These are phyloP conservation scores for Cetraspora pellucida DNA, from an alignment of 192 early-diverging fungal species.

Conservation along the genomic window DNA sequence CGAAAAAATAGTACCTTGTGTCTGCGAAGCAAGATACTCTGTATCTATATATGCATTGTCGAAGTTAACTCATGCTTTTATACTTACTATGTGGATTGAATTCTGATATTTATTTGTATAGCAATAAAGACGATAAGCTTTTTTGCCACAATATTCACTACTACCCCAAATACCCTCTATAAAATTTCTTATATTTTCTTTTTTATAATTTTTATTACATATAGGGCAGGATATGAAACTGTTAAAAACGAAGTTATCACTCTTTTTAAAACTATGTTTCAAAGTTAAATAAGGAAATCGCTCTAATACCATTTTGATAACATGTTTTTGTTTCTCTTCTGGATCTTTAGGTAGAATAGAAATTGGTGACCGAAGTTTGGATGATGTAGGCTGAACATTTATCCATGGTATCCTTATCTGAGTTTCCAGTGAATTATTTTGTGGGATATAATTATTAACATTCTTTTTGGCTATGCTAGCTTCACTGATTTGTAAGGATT, in stretches of 20 bases:
- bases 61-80: slow-evolving; percentile 22
- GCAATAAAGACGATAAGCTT: slow-evolving; percentile 27
- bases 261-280: slow-evolving; percentile 26
- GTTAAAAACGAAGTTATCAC: slow-evolving; percentile 23
- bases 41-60: too few species aligned
- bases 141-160: slow-evolving; percentile 29
- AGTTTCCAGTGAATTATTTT: slow-evolving; percentile 16
- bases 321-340: slow-evolving; percentile 14
- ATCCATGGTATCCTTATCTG: slow-evolving; percentile 23
- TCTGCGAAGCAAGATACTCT: too few species aligned
- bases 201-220: slow-evolving; percentile 33
- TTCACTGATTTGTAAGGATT: slow-evolving; percentile 2
- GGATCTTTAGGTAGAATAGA: slow-evolving; percentile 27
- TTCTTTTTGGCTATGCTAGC: neutral
- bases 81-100: slow-evolving; percentile 31
- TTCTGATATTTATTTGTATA: slow-evolving; percentile 35
- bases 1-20: neutral
- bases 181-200: neutral
- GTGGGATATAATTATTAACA: slow-evolving; percentile 26
- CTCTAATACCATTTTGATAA: slow-evolving; percentile 4
- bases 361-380: slow-evolving; percentile 20
- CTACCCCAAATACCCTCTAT: slow-evolving; percentile 26
- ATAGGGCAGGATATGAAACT: slow-evolving; percentile 19
- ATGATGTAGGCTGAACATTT: slow-evolving; percentile 19
- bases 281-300: too few species aligned